Evolutionary conservation across 2,329 filamentous ascomycete genomes (phyloP).

Genomic region (Beauveria caledonica): DNA sequence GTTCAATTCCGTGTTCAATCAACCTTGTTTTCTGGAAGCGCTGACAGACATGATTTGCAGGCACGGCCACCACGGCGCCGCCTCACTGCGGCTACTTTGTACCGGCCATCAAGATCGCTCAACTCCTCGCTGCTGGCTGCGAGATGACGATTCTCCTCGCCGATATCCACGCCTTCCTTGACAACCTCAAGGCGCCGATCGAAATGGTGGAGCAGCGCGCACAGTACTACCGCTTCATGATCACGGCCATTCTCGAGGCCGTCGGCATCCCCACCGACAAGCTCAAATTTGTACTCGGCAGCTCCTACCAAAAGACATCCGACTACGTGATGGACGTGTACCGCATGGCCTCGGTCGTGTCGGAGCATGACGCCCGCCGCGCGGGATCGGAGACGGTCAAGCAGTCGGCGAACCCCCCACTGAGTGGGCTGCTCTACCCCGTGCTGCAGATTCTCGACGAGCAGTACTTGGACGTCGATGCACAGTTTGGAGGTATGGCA

Average conservation of each 20-base stretch:
- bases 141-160: slow-evolving; percentile 71
- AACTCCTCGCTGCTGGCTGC: slow-evolving; percentile 78
- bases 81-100: slow-evolving; percentile 89
- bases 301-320: slow-evolving; percentile 64
- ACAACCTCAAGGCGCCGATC: slow-evolving; percentile 78
- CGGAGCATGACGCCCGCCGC: slow-evolving; percentile 77
- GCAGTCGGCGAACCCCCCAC: slow-evolving; percentile 68
- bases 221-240: slow-evolving; percentile 73
- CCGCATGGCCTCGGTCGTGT: slow-evolving; percentile 60
- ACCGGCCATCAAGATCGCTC: slow-evolving; percentile 79
- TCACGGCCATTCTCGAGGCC: slow-evolving; percentile 66
- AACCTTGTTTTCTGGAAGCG: not conserved
- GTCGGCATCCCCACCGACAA: slow-evolving; percentile 72
- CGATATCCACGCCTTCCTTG: slow-evolving; percentile 69
- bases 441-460: slow-evolving; percentile 81
- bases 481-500: slow-evolving; percentile 64
- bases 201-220: slow-evolving; percentile 78
- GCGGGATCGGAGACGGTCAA: slow-evolving; percentile 93
- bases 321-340: slow-evolving; percentile 87
- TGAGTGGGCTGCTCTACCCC: slow-evolving; percentile 42
- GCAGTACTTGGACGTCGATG: slow-evolving; percentile 78
- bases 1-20: not conserved
- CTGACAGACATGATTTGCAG: slow-evolving; percentile 23
- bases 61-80: slow-evolving; percentile 75
- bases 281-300: slow-evolving; percentile 77